phyloP scores from a whole-genome alignment of 2,329 filamentous ascomycete species.

The Nemania sp. region DNA sequence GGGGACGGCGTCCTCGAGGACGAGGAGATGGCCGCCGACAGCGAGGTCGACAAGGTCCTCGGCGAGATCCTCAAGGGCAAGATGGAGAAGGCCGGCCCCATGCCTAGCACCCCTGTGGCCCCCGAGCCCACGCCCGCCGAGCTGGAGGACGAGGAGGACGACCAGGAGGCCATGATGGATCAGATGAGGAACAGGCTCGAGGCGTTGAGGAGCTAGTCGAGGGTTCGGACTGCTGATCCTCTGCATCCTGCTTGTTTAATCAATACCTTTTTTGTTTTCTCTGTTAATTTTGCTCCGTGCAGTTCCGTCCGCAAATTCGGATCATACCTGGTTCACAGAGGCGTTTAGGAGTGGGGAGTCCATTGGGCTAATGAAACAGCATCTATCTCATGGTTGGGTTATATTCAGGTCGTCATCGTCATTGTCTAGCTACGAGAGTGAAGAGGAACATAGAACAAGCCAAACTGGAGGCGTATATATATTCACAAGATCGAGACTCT shows the following conservation, averaged over 20 bases:
- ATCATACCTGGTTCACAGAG: conserved; percentile 20
- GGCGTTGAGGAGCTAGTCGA: conserved; percentile 78
- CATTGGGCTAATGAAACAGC: conserved; percentile 23
- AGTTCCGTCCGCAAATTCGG: conserved; percentile 1
- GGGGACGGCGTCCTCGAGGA: conserved; percentile 72
- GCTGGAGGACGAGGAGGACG: conserved; percentile 74
- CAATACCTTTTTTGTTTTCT: background rate
- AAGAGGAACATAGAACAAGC: conserved; percentile 10
- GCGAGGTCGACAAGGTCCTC: conserved; percentile 90
- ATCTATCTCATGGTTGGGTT: conserved; percentile 21
- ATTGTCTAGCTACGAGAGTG: conserved; percentile 9
- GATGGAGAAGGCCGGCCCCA: conserved; percentile 66
- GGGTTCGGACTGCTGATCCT: background rate
- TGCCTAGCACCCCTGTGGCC: conserved; percentile 59
- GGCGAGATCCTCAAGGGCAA: conserved; percentile 87
- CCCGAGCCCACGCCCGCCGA: conserved; percentile 54
- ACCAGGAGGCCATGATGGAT: conserved; percentile 86
- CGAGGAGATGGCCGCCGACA: conserved; percentile 73
- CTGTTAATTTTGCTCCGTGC: background rate
- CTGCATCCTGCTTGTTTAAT: background rate
- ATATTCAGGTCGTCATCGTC: conserved; percentile 2
- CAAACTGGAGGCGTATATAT: conserved; percentile 20
- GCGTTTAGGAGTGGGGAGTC: conserved; percentile 29
- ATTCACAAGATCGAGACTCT: conserved; percentile 14
- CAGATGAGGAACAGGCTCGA: conserved; percentile 93